Conservation (phyloP, 192 early-diverging fungal genomes). For the Backusella macrospora region DNA sequence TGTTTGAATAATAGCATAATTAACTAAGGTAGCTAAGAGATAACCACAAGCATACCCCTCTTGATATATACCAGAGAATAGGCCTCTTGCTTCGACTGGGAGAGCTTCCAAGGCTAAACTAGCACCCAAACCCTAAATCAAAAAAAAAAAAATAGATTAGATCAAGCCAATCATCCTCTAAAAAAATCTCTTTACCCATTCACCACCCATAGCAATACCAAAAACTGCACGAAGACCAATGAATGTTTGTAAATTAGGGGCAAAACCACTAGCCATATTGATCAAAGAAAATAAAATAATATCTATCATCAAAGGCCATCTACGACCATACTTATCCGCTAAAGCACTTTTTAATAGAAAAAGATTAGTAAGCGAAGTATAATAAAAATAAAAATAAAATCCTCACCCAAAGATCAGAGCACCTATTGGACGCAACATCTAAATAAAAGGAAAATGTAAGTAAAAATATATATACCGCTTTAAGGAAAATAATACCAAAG, state of each 20-base stretch:
- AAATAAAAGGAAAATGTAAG: neutral
- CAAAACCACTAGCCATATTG: conserved; percentile 68
- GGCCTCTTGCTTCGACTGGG: conserved; percentile 65
- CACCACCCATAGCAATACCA: conserved; percentile 67
- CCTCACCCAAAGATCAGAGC: conserved; percentile 66
- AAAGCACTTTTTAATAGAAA: conserved; percentile 41
- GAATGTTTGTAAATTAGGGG: conserved; percentile 62
- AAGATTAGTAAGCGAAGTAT: neutral
- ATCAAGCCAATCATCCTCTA: neutral
- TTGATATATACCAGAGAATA: conserved; percentile 79
- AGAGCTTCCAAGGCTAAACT: conserved; percentile 74
- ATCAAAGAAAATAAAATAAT: conserved; percentile 62
- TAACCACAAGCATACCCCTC: conserved; percentile 68
- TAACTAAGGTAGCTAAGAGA: conserved; percentile 63
- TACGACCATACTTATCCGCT: conserved; percentile 69
- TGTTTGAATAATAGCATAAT: conserved; percentile 54
- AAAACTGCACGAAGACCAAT: conserved; percentile 61
- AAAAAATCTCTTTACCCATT: conserved; percentile 31
- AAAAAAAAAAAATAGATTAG: conserved; percentile 14
- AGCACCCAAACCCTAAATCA: conserved; percentile 72
- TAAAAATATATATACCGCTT: conserved; percentile 2
- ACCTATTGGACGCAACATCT: conserved; percentile 71
- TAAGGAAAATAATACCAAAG: conserved; percentile 41
- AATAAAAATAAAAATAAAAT: neutral
- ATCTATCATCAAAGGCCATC: conserved; percentile 69